Base-by-base conservation (phyloP, 1,139 yeast species). In the Tardiomyces depauwii region DNA sequence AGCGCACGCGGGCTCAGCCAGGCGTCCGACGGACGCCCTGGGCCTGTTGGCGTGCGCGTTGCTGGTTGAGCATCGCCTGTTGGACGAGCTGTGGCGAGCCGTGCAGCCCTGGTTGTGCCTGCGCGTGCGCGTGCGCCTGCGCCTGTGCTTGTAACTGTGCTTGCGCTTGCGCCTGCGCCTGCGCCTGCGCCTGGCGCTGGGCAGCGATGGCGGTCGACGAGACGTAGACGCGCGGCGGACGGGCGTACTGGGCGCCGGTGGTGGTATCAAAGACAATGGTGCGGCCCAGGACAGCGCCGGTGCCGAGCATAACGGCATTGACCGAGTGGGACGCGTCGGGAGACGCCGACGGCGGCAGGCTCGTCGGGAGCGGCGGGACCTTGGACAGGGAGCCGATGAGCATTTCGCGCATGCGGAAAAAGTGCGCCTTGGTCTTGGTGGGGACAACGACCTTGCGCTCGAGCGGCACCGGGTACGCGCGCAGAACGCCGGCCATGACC, bases 401-500 rank as follows among this genome's bases (percentile, higher is more conserved):
- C 65, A 68, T 59, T 51, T 68, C 73, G 14, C 96, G 73, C 82
- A 86, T 83, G 51, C 88, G 76, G 51, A 88, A 71, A 57, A 84
- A 86, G 48, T 78, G 73, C 42, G 81, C 81, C 53, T 95, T 77
- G 50, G 77, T 67, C 46, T 86, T 73, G 1, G 82, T 74, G 1
- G 96, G 89, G 57, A 84, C 67, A 10, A 86, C 61, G n/a, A 82
- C 81, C 48, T 78, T 79, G 38, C 88, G 67, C 58, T 88, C 96
- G 51, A 89, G 65, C 1, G 97, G 96, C 51, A 81, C 71, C 6
- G 57, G 53, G 18, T 47, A 45, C n/a, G 55, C 44, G 28, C 40
- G 42, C 18, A 51, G 32, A 19, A 91, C 87, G 12, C 97, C 97
- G 51, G 82, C 88, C 60, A 91, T 70, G 2, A 91, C 97, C 56